phyloP scores from a whole-genome alignment of 805 yeast species.

The Lipomyces oligophaga region DNA sequence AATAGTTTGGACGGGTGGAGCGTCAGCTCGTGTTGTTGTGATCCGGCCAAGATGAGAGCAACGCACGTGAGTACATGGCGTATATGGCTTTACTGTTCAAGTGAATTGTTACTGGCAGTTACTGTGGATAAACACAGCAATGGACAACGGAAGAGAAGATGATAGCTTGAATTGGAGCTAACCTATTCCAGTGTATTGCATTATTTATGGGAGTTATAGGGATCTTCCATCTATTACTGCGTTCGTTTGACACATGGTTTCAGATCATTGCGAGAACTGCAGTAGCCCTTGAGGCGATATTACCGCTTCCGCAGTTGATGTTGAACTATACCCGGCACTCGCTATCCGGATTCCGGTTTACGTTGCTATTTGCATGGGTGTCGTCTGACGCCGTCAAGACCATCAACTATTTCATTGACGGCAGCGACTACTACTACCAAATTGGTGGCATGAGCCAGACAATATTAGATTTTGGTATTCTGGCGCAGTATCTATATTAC shows the following conservation, averaged over 20 bases:
- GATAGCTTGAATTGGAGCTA: no score
- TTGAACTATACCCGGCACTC: conserved; percentile 74
- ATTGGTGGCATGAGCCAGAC: conserved; percentile 70
- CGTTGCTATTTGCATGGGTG: conserved; percentile 77
- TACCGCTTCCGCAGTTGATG: conserved; percentile 53
- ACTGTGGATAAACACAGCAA: no score
- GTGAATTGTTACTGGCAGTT: no score
- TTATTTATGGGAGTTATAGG: conserved; percentile 45
- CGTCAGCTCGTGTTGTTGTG: no score
- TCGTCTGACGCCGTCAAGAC: conserved; percentile 83
- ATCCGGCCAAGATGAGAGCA: no score
- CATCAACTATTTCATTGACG: conserved; percentile 69
- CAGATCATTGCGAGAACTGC: conserved; percentile 57
- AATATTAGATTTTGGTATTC: conserved; percentile 66
- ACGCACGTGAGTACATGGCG: no score
- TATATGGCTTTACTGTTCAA: no score
- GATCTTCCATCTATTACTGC: conserved; percentile 43
- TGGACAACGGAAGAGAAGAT: no score
- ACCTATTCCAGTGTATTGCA: conserved; percentile 55
- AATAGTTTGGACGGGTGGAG: no score
- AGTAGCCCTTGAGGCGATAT: conserved; percentile 49
- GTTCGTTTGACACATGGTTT: conserved; percentile 42
- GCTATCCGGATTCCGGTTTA: conserved; percentile 72
- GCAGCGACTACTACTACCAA: conserved; percentile 44
- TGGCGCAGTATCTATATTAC: conserved; percentile 67